These are phyloP conservation scores for Aquilaria sinensis DNA, from an alignment of 345 rosid genomes.

Conservation along the genomic window DNA sequence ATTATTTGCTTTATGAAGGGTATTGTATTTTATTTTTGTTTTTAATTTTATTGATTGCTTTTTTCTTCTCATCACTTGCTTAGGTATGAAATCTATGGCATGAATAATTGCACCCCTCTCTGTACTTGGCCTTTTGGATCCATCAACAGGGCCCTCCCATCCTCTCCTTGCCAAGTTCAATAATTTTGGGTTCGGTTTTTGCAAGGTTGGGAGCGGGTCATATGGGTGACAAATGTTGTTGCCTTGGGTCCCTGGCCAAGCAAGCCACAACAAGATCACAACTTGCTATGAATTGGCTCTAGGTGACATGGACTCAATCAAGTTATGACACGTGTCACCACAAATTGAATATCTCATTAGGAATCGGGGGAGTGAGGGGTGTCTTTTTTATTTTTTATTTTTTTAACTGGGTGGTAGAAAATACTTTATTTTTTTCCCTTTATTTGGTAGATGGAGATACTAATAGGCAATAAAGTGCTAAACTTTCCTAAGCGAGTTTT, in stretches of 20 bases:
- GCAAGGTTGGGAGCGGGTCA: conserved; percentile 17
- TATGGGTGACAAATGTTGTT: conserved; percentile 34
- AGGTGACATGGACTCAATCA: conserved; percentile 21
- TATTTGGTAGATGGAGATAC: too few species aligned
- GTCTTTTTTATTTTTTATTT: neutral
- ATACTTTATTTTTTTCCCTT: too few species aligned
- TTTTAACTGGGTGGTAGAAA: too few species aligned
- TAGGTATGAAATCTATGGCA: conserved; percentile 57
- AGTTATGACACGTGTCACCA: conserved; percentile 18
- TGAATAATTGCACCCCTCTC: conserved; percentile 71
- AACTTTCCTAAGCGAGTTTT: too few species aligned
- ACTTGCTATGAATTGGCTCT: conserved; percentile 7
- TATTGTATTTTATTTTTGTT: conserved; percentile 8
- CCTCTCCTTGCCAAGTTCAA: conserved; percentile 28
- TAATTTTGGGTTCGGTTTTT: conserved; percentile 19
- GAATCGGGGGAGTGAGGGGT: conserved; percentile 16
- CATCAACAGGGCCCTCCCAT: conserved; percentile 52
- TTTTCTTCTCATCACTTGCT: conserved; percentile 20
- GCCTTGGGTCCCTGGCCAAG: conserved; percentile 34
- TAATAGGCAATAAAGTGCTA: too few species aligned
- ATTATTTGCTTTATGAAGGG: conserved; percentile 5
- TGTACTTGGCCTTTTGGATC: conserved; percentile 67
- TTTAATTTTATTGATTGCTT: conserved; percentile 14
- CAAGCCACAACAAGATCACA: conserved; percentile 24
- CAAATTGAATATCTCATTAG: neutral